Evolutionary conservation across 192 early-diverging fungal species (phyloP), one percentile per base, ranked within the genome.

Genomic region (Coemansia guatemalensis): DNA sequence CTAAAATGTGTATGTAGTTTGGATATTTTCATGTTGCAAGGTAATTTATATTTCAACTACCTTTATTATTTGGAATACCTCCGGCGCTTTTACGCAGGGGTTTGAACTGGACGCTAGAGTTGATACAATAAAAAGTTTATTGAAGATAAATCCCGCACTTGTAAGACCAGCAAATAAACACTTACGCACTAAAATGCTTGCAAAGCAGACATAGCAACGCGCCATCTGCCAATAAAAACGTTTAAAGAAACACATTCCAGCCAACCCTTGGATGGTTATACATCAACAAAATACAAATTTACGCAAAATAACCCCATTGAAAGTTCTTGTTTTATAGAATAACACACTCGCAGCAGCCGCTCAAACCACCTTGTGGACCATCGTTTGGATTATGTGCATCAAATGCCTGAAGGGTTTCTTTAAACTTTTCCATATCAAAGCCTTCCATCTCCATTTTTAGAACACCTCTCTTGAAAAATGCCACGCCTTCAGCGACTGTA

Each of bases 391-490:
- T 48, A 26, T 53, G 25, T 0, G 66, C 22, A 8, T 70, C 62
- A 53, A 71, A 71, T 9, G n/a, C 47, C 0, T 48, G 17, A 8
- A 71, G 48, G 8, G 30, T 24, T 20, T 61, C 18, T 12, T 35
- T 20, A 24, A 71, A 71, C 14, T 50, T 60, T 0, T 55, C 22
- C 30, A 60, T 11, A 18, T 65, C 50, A 24, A 62, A 71, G 0
- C 63, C 69, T 8, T 32, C 25, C 32, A 71, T 23, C 53, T 71
- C 52, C 22, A 30, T 49, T 25, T 60, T 54, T 2, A 71, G 58
- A n/a, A 41, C 58, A 3, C 62, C 62, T 5, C 26, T 60, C 5
- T 71, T 71, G 24, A 65, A 64, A 32, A 65, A 71, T 6, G 56
- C 69, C 8, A 71, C 48, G 11, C 69, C 69, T 27, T 54, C 41